These are phyloP conservation scores for Mycogone perniciosa DNA, from an alignment of 2,329 filamentous ascomycete genomes.

Conservation along the genomic window DNA sequence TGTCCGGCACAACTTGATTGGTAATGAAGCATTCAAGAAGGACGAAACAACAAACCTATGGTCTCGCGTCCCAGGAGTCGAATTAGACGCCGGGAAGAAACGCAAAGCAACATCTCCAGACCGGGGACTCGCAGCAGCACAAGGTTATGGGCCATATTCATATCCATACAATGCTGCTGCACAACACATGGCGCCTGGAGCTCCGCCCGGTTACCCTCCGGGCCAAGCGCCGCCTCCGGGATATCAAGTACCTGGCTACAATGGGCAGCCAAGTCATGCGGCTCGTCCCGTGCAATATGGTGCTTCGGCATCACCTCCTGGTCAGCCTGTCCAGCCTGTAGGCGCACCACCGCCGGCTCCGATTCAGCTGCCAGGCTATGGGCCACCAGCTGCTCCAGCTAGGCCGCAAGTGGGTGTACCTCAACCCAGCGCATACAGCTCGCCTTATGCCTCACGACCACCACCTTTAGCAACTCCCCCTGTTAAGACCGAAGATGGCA, in stretches of 20 bases:
- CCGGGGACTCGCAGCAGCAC: conserved; percentile 33
- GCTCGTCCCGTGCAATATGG: conserved; percentile 27
- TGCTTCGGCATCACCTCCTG: conserved; percentile 22
- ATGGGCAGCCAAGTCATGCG: conserved; percentile 23
- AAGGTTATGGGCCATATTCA: conserved; percentile 32
- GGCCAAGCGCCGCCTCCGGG: conserved; percentile 27
- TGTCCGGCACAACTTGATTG: conserved; percentile 57
- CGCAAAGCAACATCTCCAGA: conserved; percentile 50
- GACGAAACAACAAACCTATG: conserved; percentile 50
- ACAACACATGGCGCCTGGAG: conserved; percentile 29
- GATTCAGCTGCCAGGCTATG: conserved; percentile 30
- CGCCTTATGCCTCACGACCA: conserved; percentile 31
- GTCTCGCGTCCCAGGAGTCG: conserved; percentile 51
- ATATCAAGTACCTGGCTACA: conserved; percentile 31
- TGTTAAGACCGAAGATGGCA: conserved; percentile 26
- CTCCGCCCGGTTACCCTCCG: conserved; percentile 27
- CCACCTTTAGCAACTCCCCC: conserved; percentile 22
- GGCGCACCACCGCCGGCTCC: conserved; percentile 28
- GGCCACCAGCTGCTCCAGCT: conserved; percentile 30
- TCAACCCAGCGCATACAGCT: conserved; percentile 31
- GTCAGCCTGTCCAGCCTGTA: conserved; percentile 18
- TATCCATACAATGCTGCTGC: conserved; percentile 28
- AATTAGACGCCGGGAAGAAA: conserved; percentile 56
- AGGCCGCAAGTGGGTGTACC: conserved; percentile 25
- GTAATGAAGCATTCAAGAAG: conserved; percentile 55